Percentiles rank a stretch among this genome's conserved stretches.
phyloP scores from a whole-genome alignment of 345 rosid genomes.

The Salix brachista region DNA sequence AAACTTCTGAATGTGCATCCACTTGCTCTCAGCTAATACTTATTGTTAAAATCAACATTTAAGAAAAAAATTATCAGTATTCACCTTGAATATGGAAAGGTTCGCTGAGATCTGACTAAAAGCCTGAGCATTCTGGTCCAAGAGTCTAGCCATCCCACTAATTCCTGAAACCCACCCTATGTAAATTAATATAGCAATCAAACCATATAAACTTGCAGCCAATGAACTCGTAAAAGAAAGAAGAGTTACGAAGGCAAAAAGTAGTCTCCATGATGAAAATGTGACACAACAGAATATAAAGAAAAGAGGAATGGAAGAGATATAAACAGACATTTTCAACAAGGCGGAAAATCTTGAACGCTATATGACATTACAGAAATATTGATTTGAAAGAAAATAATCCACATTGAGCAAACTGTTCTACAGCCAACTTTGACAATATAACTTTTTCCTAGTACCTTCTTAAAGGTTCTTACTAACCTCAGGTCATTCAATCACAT shows the following conservation, averaged over 20 bases:
- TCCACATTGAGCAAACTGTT: background rate
- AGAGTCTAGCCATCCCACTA: constrained; percentile 50
- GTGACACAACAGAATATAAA: background rate
- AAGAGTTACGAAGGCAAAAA: background rate
- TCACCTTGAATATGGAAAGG: constrained; percentile 69
- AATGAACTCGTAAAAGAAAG: constrained; percentile 2
- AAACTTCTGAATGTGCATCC: background rate
- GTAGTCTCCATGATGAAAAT: background rate
- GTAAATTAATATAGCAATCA: constrained; percentile 5
- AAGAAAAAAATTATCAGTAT: background rate
- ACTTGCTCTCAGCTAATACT: background rate
- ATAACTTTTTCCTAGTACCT: background rate
- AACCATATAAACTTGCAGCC: background rate
- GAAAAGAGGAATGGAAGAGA: background rate
- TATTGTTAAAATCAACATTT: background rate
- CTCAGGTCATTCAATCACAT: background rate
- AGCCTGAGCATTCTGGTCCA: constrained; percentile 71
- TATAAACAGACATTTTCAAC: background rate
- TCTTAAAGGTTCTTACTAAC: background rate
- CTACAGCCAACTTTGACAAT: background rate
- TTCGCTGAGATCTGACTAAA: constrained; percentile 69
- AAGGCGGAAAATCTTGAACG: background rate
- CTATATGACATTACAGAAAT: background rate
- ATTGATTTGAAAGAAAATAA: background rate
- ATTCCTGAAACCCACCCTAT: constrained; percentile 49